Evolutionary conservation across 306 rosid genomes (phyloP).

Genomic region (Fragaria ananassa): DNA sequence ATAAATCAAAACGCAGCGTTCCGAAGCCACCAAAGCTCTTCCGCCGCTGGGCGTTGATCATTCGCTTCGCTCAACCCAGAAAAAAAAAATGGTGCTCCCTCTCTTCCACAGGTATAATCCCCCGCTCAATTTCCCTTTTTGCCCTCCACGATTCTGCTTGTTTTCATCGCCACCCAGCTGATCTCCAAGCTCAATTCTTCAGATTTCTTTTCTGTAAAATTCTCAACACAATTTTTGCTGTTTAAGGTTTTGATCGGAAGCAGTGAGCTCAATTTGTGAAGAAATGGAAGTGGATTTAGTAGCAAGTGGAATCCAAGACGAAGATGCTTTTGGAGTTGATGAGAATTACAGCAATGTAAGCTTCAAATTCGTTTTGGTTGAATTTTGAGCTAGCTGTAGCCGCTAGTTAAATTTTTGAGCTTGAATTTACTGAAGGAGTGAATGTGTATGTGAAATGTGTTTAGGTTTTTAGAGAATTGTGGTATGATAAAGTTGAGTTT

Average conservation of each 20-base stretch:
- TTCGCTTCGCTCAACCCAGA: too few relatives aligned
- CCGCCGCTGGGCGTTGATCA: too few relatives aligned
- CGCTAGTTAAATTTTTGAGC: not conserved
- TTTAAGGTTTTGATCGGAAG: constrained; percentile 27
- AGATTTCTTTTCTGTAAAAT: not conserved
- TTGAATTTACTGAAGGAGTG: not conserved
- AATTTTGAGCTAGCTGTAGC: not conserved
- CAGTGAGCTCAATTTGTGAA: constrained; percentile 14
- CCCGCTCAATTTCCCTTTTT: too few relatives aligned
- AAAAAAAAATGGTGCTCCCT: too few relatives aligned
- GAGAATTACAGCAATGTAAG: constrained; percentile 45
- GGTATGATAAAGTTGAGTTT: not conserved
- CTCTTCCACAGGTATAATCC: too few relatives aligned
- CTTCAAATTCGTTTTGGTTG: constrained; percentile 20
- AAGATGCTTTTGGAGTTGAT: constrained; percentile 44
- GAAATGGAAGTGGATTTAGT: constrained; percentile 60
- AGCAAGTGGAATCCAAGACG: constrained; percentile 44
- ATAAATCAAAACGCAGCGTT: too few relatives aligned
- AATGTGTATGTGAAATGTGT: not conserved
- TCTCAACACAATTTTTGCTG: not conserved
- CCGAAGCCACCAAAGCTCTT: too few relatives aligned
- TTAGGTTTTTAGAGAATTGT: not conserved
- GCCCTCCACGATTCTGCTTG: not conserved
- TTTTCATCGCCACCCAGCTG: not conserved
- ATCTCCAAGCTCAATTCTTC: not conserved